Evolutionary conservation across 2,329 filamentous ascomycete genomes (phyloP), one percentile per base, ranked within the genome.

Genomic region (Calonectria naviculata): DNA sequence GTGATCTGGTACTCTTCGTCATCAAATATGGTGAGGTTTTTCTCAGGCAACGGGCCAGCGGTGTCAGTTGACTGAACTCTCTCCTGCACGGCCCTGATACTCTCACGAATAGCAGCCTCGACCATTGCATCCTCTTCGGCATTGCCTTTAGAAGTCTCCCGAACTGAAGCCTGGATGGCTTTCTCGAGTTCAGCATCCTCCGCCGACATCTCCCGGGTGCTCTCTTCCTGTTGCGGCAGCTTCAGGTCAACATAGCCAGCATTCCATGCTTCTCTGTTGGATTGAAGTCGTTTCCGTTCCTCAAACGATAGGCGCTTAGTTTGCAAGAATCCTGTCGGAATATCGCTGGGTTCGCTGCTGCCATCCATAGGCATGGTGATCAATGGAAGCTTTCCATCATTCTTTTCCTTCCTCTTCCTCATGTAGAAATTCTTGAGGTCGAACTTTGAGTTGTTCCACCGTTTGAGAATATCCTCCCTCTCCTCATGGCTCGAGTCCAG

Each of bases 21-120:
- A 24, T 83, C 76, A 34, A 84, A 84, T 26, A 84, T 80, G 12
- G 74, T 78, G 4, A 75, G 70, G 21, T 82, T 74, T 60, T 80
- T 80, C 34, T 78, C 73, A 28, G 77, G 74, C 49, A 76, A 65
- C 1, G 72, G 76, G 24, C 71, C 44, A 15, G 79, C 75, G 1
- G 78, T 73, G 19, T 80, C 78, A 1, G 75, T 75, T 10, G 80
- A 71, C 54, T 77, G 77, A 5, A 76, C 79, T 31, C 73, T 72
- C 21, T 82, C 72, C 15, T 78, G 84, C 72, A 89, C 83, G 41
- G 93, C 91, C 17, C 84, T 85, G 19, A 97, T 86, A 73, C 93
- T 94, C 6, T 93, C 91, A 17, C 93, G 88, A 62, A 97, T 93
- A 1, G 94, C 94, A 24, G 90, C 87, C 79, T 95, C 94, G 58